Evolutionary conservation across 1,139 yeast genomes (phyloP).

Genomic region (Yamadazyma spencermartinsiae): DNA sequence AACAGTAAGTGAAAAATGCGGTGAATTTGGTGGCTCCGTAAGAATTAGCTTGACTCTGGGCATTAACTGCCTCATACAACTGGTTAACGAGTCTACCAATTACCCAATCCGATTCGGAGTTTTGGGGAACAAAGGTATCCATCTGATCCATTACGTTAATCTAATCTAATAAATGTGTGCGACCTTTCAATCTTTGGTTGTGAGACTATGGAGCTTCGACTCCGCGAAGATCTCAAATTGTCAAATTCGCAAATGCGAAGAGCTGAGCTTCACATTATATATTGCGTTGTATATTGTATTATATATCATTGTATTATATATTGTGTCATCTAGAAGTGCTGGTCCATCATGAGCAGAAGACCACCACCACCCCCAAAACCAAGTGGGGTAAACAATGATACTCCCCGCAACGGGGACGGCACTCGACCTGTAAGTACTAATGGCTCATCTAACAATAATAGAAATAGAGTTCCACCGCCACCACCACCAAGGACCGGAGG

Average conservation of each 20-base stretch:
- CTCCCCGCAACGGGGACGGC: constrained; percentile 3
- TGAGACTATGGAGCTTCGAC: too few relatives aligned
- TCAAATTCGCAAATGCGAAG: too few relatives aligned
- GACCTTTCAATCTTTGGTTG: too few relatives aligned
- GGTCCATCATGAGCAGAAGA: constrained; percentile 7
- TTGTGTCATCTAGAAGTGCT: too few relatives aligned
- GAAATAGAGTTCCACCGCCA: constrained; percentile 9
- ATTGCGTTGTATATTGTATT: too few relatives aligned
- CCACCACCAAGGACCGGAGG: constrained; percentile 19
- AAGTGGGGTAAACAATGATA: constrained; percentile 2
- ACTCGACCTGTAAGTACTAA: background rate
- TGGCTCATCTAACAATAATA: background rate
- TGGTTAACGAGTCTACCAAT: constrained; percentile 3
- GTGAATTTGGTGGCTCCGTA: constrained; percentile 19
- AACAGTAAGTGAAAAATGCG: constrained; percentile 30
- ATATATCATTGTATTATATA: too few relatives aligned
- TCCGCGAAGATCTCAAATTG: background rate
- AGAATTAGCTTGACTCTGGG: constrained; percentile 21
- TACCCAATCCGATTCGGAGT: constrained; percentile 1
- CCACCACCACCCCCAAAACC: constrained; percentile 15
- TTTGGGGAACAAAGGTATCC: background rate
- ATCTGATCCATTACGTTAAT: too few relatives aligned
- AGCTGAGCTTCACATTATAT: too few relatives aligned
- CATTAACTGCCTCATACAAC: constrained; percentile 24
- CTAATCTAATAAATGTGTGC: too few relatives aligned